Evolutionary conservation across 2,329 filamentous ascomycete species (phyloP).

Genomic region (Xylariaceae sp.): DNA sequence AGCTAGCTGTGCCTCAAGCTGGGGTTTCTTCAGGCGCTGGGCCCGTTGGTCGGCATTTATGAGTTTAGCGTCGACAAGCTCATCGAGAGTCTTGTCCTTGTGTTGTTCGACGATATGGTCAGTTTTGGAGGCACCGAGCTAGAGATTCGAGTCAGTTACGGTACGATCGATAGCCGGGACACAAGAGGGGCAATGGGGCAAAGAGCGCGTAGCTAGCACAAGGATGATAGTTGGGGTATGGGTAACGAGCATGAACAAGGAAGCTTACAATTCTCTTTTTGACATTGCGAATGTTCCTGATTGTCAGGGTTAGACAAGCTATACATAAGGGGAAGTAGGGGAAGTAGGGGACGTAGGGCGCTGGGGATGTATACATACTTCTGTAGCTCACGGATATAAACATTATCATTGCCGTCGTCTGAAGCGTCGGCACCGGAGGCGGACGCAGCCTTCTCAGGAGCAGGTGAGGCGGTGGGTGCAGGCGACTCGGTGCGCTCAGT

Average conservation of each 20-base stretch:
- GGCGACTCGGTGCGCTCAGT: slow-evolving; percentile 49
- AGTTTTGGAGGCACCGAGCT: slow-evolving; percentile 68
- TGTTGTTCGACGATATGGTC: slow-evolving; percentile 64
- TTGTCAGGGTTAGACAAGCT: slow-evolving; percentile 14
- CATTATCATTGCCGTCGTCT: slow-evolving; percentile 62
- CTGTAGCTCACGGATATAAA: slow-evolving; percentile 80
- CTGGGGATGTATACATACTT: slow-evolving; percentile 57
- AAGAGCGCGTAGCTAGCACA: background rate
- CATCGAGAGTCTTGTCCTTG: slow-evolving; percentile 63
- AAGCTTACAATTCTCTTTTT: slow-evolving; percentile 85
- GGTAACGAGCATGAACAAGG: slow-evolving; percentile 6
- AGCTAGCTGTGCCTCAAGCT: slow-evolving; percentile 60
- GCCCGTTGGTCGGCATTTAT: slow-evolving; percentile 79
- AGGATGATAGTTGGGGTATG: background rate
- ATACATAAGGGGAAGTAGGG: background rate
- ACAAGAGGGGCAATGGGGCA: background rate
- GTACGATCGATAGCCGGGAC: slow-evolving; percentile 3
- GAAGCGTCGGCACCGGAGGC: slow-evolving; percentile 47
- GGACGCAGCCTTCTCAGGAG: slow-evolving; percentile 45
- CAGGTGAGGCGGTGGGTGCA: slow-evolving; percentile 45
- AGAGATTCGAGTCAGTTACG: slow-evolving; percentile 13
- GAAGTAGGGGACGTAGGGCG: background rate
- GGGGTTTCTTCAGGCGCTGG: slow-evolving; percentile 70
- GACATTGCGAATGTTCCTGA: slow-evolving; percentile 81
- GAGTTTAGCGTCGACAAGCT: slow-evolving; percentile 63